These are phyloP conservation scores for Ceratobasidium sp. DNA, from an alignment of 1,284 basidiomycete species.

Conservation along the genomic window DNA sequence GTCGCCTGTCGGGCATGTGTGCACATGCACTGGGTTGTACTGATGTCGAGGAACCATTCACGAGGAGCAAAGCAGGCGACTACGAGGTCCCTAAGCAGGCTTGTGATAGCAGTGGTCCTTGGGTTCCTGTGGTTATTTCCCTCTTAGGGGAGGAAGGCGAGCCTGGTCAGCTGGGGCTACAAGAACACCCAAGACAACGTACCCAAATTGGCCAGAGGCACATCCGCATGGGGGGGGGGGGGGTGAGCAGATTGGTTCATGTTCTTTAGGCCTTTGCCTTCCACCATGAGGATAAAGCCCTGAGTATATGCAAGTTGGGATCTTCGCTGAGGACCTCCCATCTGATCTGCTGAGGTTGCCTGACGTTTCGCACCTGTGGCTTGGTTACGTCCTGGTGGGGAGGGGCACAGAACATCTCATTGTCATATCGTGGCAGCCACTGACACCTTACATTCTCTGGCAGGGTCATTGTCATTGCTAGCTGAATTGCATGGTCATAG, in stretches of 20 bases:
- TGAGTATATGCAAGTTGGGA: not conserved
- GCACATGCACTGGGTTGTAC: not conserved
- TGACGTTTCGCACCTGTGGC: not conserved
- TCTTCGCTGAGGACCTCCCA: not conserved
- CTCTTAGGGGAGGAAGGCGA: not conserved
- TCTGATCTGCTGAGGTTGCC: not conserved
- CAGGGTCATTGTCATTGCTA: not conserved
- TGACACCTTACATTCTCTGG: not conserved
- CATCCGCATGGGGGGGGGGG: not conserved
- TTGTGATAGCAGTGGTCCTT: not conserved
- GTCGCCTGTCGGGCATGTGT: not conserved
- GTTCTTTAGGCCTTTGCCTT: constrained; percentile 12
- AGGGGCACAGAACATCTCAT: not conserved
- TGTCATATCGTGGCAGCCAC: not conserved
- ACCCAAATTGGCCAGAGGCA: no score
- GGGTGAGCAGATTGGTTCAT: not conserved
- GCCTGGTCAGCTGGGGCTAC: no score
- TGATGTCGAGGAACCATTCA: not conserved
- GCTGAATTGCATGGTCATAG: constrained; percentile 1
- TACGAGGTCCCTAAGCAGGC: no score
- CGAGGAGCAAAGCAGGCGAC: no score
- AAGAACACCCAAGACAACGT: no score
- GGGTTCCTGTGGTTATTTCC: not conserved
- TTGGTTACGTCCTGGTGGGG: not conserved
- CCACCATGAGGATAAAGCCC: not conserved